phyloP scores from a whole-genome alignment of 2,329 filamentous ascomycete species.

The Daldinia sp. region DNA sequence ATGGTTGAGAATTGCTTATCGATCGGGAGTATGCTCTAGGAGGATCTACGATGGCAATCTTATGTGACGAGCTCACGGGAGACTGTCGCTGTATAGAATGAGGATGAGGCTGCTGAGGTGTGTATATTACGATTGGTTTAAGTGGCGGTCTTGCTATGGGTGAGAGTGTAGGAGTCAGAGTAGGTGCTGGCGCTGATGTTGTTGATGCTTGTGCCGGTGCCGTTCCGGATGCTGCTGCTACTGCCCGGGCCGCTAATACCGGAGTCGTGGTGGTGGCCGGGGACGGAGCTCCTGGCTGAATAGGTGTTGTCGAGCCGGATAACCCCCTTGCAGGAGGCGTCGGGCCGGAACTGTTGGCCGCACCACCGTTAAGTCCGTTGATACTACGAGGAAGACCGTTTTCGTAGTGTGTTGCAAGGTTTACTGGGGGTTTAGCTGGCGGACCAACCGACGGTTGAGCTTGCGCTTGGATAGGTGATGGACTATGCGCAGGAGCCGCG shows the following conservation, averaged over 20 bases:
- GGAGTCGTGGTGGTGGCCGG: background rate
- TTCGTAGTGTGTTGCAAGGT: slow-evolving; percentile 24
- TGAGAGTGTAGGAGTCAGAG: slow-evolving; percentile 4
- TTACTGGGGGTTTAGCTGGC: slow-evolving; percentile 1
- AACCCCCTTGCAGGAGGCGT: background rate
- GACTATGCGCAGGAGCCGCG: slow-evolving; percentile 12
- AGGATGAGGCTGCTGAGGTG: slow-evolving; percentile 5
- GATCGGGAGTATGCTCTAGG: slow-evolving; percentile 17
- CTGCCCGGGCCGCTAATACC: background rate
- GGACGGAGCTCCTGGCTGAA: background rate
- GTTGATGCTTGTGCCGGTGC: background rate
- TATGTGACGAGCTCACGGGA: slow-evolving; percentile 1
- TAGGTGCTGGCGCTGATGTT: background rate
- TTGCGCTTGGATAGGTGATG: background rate
- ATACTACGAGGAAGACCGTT: slow-evolving; percentile 35
- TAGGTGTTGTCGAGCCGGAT: slow-evolving; percentile 7
- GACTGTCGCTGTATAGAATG: slow-evolving; percentile 6
- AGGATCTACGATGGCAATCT: slow-evolving; percentile 39
- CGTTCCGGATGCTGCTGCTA: background rate
- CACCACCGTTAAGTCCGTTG: slow-evolving; percentile 26
- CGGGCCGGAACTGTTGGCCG: slow-evolving; percentile 7
- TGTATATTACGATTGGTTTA: slow-evolving; percentile 19
- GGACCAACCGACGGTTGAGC: slow-evolving; percentile 1
- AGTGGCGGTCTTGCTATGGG: slow-evolving; percentile 7
- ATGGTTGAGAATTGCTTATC: slow-evolving; percentile 1